Conservation (phyloP, 257 asterid genomes). For the Salvia hispanica region DNA sequence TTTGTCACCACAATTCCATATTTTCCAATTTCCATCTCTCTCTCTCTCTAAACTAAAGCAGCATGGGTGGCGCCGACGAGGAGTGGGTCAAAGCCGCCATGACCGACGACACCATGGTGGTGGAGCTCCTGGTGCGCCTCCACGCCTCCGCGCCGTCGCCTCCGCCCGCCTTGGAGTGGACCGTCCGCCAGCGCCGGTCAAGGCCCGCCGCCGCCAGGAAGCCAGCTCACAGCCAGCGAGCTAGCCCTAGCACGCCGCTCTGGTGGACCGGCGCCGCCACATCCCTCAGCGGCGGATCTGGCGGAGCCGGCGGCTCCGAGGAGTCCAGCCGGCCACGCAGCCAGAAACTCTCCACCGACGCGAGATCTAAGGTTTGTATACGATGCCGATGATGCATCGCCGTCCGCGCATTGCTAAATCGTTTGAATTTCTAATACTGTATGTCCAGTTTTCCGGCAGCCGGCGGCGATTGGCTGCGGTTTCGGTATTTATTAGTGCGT, state of each 20-base stretch:
- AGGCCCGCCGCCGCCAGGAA: slow-evolving; percentile 44
- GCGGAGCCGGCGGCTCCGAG: slow-evolving; percentile 42
- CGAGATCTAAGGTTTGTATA: slow-evolving; percentile 80
- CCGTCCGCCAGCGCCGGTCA: slow-evolving; percentile 74
- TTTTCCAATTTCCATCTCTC: slow-evolving; percentile 23
- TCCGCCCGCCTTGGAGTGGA: slow-evolving; percentile 50
- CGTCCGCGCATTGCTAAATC: not conserved
- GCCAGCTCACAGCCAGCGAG: slow-evolving; percentile 41
- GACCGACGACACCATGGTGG: slow-evolving; percentile 62
- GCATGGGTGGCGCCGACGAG: slow-evolving; percentile 49
- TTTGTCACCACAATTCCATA: slow-evolving; percentile 55
- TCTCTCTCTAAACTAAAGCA: slow-evolving; percentile 15
- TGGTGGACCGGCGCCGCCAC: slow-evolving; percentile 69
- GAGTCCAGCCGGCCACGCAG: slow-evolving; percentile 44
- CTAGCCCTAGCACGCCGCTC: slow-evolving; percentile 74
- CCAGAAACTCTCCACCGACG: slow-evolving; percentile 31
- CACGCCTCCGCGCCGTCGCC: slow-evolving; percentile 34
- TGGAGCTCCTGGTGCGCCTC: slow-evolving; percentile 53
- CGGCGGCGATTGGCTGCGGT: slow-evolving; percentile 28
- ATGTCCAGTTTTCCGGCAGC: slow-evolving; percentile 23
- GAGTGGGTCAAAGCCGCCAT: slow-evolving; percentile 64
- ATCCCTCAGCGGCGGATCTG: slow-evolving; percentile 55
- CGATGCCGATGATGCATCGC: not conserved
- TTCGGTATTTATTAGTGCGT: slow-evolving; percentile 25
- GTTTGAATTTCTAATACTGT: not conserved